Evolutionary conservation across 129 eudicot species (phyloP).

Genomic region (Tagetes erecta): DNA sequence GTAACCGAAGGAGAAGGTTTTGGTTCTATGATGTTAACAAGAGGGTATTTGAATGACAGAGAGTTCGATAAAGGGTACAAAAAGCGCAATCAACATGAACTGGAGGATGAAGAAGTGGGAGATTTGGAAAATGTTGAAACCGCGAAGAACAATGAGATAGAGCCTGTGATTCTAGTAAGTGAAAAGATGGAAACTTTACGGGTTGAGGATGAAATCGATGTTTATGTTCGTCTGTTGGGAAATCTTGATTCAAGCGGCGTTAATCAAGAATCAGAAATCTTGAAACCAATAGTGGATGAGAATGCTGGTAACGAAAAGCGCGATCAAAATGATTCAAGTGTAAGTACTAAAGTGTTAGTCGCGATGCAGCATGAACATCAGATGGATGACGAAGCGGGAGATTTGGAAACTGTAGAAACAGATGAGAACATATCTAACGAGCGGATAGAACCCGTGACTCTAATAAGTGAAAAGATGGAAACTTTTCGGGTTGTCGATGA

Average conservation of each 20-base stretch:
- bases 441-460: background rate
- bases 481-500: background rate
- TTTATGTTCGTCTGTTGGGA: background rate
- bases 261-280: background rate
- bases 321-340: background rate
- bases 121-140: too few relatives aligned
- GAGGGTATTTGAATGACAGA: background rate
- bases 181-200: background rate
- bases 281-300: constrained; percentile 17
- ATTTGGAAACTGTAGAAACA: constrained; percentile 6
- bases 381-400: constrained; percentile 11
- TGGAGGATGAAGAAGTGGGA: too few relatives aligned
- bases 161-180: background rate
- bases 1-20: constrained; percentile 8
- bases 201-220: background rate
- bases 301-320: constrained; percentile 13
- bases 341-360: constrained; percentile 10
- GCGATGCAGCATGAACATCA: background rate
- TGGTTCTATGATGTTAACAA: constrained; percentile 11
- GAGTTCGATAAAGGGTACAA: constrained; percentile 12
- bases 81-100: background rate
- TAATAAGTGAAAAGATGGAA: constrained; percentile 3
- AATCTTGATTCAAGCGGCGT: background rate
- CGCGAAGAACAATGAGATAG: constrained; percentile 1
- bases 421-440: background rate